Evolutionary conservation across 1,139 yeast species (phyloP), one percentile per base, ranked within the genome.

Genomic region (Yamadazyma sp.): DNA sequence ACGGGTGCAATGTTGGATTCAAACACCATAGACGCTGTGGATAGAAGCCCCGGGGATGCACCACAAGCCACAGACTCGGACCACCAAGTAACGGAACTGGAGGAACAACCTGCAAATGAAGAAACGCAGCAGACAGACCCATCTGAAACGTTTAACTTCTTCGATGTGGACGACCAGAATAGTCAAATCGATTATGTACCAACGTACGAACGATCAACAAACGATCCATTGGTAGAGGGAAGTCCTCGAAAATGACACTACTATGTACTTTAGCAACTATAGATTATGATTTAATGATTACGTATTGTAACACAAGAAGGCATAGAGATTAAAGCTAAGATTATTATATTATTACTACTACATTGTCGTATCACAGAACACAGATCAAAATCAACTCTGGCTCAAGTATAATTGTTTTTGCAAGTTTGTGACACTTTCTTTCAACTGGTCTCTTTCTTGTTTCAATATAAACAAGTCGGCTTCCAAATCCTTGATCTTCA

Each of bases 371-470:
- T 20, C 8, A 20, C 22, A 20, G 22, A 12, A 11, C n/a, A n/a
- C 15, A 12, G 5, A 14, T 20, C 15, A 16, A 9, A 11, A 9
- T 16, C n/a, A 28, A 15, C 20, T 28, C 12, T 45, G 45, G 6
- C 66, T 58, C 44, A 71, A 55, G 45, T 70, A 72, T 44, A 79
- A 62, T 53, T 77, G 77, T 58, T 82, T 83, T 59, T 82, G 83
- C 55, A 83, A 64, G 1, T 68, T 53, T 23, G 79, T 61, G n/a
- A 81, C 77, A 44, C 73, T 80, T 25, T 81, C 83, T 53, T 85
- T 83, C 58, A 87, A 67, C 52, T 82, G 86, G 55, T 88, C 94
- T 50, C 95, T 77, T 62, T 88, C 96, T 61, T 87, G 92, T 51
- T 81, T 83, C 53, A 84, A 73, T 46, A 88, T 84, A 51, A 77